Evolutionary conservation across 371 early-diverging fungal genomes (phyloP).

Genomic region (Dipsacomyces acuminosporus): DNA sequence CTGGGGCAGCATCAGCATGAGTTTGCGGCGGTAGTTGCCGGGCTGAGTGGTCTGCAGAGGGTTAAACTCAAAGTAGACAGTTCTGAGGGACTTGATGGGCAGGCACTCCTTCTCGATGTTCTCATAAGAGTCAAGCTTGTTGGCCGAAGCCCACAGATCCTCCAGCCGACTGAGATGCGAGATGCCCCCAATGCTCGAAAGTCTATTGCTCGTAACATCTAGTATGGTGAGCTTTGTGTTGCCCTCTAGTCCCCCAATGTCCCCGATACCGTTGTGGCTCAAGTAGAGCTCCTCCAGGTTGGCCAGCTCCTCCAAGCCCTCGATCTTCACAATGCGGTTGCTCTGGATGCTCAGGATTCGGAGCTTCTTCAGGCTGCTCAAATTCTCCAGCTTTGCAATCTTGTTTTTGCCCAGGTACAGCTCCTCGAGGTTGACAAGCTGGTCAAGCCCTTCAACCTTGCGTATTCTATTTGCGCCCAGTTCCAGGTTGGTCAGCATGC

Average conservation of each 20-base stretch:
- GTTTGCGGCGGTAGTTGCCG: constrained; percentile 82
- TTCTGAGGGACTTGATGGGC: constrained; percentile 57
- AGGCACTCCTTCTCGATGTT: constrained; percentile 71
- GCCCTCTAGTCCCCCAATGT: constrained; percentile 72
- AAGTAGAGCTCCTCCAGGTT: constrained; percentile 84
- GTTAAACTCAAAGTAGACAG: constrained; percentile 94
- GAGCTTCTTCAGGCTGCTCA: constrained; percentile 54
- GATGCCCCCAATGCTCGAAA: constrained; percentile 74
- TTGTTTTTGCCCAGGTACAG: constrained; percentile 98
- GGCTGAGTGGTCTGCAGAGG: constrained; percentile 75
- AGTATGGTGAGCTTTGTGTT: constrained; percentile 62
- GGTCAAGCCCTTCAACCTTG: constrained; percentile 77
- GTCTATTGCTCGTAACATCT: constrained; percentile 79
- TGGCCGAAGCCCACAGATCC: constrained; percentile 90
- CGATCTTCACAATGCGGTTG: constrained; percentile 71
- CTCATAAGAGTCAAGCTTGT: constrained; percentile 72
- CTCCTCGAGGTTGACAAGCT: constrained; percentile 71
- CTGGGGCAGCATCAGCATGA: constrained; percentile 79
- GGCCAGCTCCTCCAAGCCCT: constrained; percentile 65
- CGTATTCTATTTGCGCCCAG: constrained; percentile 93
- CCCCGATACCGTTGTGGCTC: constrained; percentile 79
- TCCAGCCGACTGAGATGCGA: constrained; percentile 64
- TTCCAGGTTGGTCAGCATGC: constrained; percentile 75
- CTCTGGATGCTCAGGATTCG: constrained; percentile 81
- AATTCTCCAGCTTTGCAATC: constrained; percentile 64